Evolutionary conservation across 805 yeast species (phyloP).

Genomic region (Sugiyamaella qingdaonensis): DNA sequence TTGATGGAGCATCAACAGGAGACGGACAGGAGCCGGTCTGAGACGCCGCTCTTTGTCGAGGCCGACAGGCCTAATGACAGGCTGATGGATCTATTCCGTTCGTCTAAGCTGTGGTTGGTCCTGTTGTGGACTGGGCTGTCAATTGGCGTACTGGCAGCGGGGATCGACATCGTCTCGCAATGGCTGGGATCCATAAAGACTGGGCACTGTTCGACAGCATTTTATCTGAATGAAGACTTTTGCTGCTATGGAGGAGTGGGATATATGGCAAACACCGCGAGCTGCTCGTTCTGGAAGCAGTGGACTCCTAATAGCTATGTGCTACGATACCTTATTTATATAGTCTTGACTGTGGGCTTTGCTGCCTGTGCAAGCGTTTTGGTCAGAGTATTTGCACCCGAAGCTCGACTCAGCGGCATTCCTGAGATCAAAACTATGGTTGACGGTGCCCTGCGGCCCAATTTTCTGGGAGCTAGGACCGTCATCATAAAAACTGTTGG

Average conservation of each 20-base stretch:
- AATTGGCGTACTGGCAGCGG: slow-evolving; percentile 78
- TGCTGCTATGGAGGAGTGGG: slow-evolving; percentile 66
- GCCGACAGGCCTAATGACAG: background rate
- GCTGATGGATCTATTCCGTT: background rate
- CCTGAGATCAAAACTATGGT: slow-evolving; percentile 67
- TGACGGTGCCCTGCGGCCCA: slow-evolving; percentile 56
- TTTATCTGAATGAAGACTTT: slow-evolving; percentile 61
- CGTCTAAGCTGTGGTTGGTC: slow-evolving; percentile 51
- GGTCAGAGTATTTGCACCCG: slow-evolving; percentile 33
- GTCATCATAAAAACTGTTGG: slow-evolving; percentile 56
- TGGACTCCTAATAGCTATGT: slow-evolving; percentile 36
- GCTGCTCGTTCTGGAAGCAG: slow-evolving; percentile 39
- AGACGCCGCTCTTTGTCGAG: background rate
- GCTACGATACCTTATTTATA: slow-evolving; percentile 36
- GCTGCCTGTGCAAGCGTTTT: slow-evolving; percentile 39
- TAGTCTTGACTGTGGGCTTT: slow-evolving; percentile 37
- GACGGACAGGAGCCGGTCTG: background rate
- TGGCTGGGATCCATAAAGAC: slow-evolving; percentile 66
- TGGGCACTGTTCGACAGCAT: slow-evolving; percentile 66
- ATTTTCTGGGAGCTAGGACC: slow-evolving; percentile 49
- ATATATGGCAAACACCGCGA: background rate
- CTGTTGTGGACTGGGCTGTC: slow-evolving; percentile 64
- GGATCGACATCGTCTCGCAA: slow-evolving; percentile 70
- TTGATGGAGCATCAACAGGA: background rate
- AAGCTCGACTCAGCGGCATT: slow-evolving; percentile 58